A percentile compares a stretch with the other conserved stretches of the same genome.
Conservation (phyloP, 768 basidiomycete genomes). For the Neoboletus brunneissimus region DNA sequence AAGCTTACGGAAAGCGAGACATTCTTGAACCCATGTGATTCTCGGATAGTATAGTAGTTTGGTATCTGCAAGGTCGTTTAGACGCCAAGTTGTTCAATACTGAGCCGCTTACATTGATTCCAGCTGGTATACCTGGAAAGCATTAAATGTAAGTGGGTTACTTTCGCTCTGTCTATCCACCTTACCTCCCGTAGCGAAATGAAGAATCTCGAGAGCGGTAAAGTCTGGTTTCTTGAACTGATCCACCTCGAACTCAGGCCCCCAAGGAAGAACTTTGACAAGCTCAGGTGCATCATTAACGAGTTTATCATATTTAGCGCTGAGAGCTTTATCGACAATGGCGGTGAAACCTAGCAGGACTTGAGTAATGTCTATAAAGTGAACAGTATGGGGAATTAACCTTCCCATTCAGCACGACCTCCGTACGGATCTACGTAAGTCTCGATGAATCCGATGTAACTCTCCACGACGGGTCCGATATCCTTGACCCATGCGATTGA, state of each 20-base stretch:
- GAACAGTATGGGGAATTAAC: slow-evolving; percentile 32
- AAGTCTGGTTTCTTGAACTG: slow-evolving; percentile 86
- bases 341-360: slow-evolving; percentile 71
- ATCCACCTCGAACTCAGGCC: slow-evolving; percentile 61
- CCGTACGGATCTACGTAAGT: slow-evolving; percentile 90
- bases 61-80: slow-evolving; percentile 51
- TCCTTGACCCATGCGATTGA: slow-evolving; percentile 85
- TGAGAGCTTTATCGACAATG: slow-evolving; percentile 81
- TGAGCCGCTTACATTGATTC: slow-evolving; percentile 64
- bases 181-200: slow-evolving; percentile 80
- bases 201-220: slow-evolving; percentile 77
- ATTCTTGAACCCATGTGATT: slow-evolving; percentile 84
- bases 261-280: slow-evolving; percentile 84
- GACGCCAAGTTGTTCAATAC: not conserved
- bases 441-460: slow-evolving; percentile 84
- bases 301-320: slow-evolving; percentile 75
- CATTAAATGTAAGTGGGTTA: not conserved
- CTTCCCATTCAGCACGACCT: slow-evolving; percentile 92
- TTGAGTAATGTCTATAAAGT: not conserved
- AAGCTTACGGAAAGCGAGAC: slow-evolving; percentile 73
- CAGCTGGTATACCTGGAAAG: slow-evolving; percentile 69
- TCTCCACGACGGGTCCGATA: slow-evolving; percentile 82
- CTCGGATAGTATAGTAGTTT: slow-evolving; percentile 85
- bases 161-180: not conserved
- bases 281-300: slow-evolving; percentile 75